Percentiles rank a stretch among this genome's conserved stretches.
Conservation (phyloP, 2,329 filamentous ascomycete species). For the Penicillium sp. region DNA sequence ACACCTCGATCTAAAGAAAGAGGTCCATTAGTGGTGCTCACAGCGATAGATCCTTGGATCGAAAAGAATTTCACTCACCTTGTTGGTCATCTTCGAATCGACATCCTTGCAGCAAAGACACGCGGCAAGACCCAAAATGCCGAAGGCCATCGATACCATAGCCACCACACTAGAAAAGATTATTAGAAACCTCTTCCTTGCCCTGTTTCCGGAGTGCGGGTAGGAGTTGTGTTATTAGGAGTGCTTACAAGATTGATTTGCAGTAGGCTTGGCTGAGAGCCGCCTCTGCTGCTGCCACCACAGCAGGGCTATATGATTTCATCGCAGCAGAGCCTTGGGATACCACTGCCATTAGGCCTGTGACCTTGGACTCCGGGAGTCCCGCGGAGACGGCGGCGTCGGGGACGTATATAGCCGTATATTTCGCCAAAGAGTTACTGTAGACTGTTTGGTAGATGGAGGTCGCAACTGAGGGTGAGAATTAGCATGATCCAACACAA, state of each 20-base stretch:
- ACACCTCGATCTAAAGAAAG: constrained; percentile 16
- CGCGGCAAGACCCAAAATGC: constrained; percentile 29
- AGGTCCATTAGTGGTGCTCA: background rate
- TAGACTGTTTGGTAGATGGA: constrained; percentile 45
- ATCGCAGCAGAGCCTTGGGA: constrained; percentile 15
- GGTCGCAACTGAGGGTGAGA: constrained; percentile 31
- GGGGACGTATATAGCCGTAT: constrained; percentile 34
- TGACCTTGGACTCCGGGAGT: constrained; percentile 29
- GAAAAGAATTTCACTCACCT: constrained; percentile 20
- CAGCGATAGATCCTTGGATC: background rate
- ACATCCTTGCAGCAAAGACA: constrained; percentile 32
- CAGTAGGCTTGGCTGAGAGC: constrained; percentile 24
- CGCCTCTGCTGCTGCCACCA: constrained; percentile 19
- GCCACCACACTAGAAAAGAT: constrained; percentile 22
- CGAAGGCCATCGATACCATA: constrained; percentile 31
- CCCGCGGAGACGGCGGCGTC: constrained; percentile 37
- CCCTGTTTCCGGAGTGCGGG: background rate
- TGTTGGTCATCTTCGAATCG: constrained; percentile 35
- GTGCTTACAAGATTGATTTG: constrained; percentile 26
- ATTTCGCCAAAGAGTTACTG: constrained; percentile 35
- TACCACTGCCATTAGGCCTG: constrained; percentile 31
- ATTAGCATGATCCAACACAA: background rate
- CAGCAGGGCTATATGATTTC: constrained; percentile 17
- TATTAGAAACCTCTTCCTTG: background rate
- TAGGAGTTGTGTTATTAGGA: background rate